Evolutionary conservation across 2,329 filamentous ascomycete species (phyloP), one percentile per base, ranked within the genome.

Genomic region (Ophiostoma piceae): DNA sequence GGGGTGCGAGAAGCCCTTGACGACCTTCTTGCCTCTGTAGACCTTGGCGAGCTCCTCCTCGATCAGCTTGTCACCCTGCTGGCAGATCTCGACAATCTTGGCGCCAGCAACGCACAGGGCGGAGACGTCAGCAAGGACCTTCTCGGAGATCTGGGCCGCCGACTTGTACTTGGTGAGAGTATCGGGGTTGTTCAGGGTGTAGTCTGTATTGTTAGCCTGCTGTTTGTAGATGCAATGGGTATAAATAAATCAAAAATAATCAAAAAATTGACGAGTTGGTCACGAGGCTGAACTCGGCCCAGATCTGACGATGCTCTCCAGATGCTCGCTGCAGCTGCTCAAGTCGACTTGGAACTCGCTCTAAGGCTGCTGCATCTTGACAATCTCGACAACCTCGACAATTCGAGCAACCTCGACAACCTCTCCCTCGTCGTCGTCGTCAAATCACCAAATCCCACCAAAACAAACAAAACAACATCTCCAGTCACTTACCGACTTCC

Each of bases 101-200:
- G 90, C 91, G 76, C 92, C 94, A 73, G 94, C 90, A 72, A 91
- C 85, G 79, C 92, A 88, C 73, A 89, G 84, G 79, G 86, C 84
- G 71, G 86, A 83, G 74, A 99, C 94, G 76, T 90, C 90, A 76
- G 93, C 92, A 75, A 99, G 88, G 75, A 96, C 94, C 84, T 94
- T 97, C 81, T 97, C 92, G 68, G 94, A 95, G 82, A 99, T 98
- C 79, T 91, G 86, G 73, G 92, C 94, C 71, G 95, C 95, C 74
- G 91, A 94, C 89, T 97, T 98, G 87, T 98, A 98, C 87, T 98
- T 99, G 83, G 95, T 98, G 77, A 99, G 87, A 77, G 93, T 97
- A 80, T 96, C 92, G 73, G 92, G 92, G 85, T 96, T 95, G 81
- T 89, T 92, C 80, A 97, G 88, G 75, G 91, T 87, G 84, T 96